Evolutionary conservation across 1,284 basidiomycete genomes (phyloP), one percentile per base, ranked within the genome.

Genomic region (Leccinum subfulvum): DNA sequence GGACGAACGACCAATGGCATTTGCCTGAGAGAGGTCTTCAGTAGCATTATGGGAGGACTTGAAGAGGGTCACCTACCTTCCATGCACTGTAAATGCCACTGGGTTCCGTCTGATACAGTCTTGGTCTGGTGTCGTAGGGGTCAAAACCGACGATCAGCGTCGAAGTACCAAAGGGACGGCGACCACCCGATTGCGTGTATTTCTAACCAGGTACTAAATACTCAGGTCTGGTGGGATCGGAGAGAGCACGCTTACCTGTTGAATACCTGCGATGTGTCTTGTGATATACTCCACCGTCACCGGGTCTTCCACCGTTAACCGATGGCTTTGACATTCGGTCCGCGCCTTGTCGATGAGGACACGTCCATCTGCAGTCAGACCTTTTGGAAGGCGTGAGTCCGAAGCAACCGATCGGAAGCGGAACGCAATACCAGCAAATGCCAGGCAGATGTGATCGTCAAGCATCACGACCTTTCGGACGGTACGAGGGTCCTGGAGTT

Each of bases 111-210:
- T 95, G 92, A 78, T 98, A 99, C 53, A 99, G 81, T 62, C 91
- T 88, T 51, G 97, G 97, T 65, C 83, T 85, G 39, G 83, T 84
- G 73, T 98, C 96, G 75, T 97, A 84, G 28, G 95, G 95, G 76
- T 99, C 97, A 73, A 99, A 99, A 52, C 97, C 97, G 67, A 98
- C 90, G 67, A 99, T 94, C 57, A 99, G 84, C 9, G 95, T 98
- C 23, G 97, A 96, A 71, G 99, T 96, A 70, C 97, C 97, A 75
- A 99, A 99, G 37, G 97, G 97, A 64, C 97, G 87, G 52, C 98
- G 95, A 82, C 97, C 97, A 68, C 97, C 97, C 10, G 97, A 98
- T 83, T 99, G 97, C 18, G 97, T 99, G 80, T 99, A 99, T 77
- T 87, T 86, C 92, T 96, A 66, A 30, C 33, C 23, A n/a, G 35